These are phyloP conservation scores for Triglochin maritima DNA, from an alignment of 106 monocot genomes.

Conservation along the genomic window DNA sequence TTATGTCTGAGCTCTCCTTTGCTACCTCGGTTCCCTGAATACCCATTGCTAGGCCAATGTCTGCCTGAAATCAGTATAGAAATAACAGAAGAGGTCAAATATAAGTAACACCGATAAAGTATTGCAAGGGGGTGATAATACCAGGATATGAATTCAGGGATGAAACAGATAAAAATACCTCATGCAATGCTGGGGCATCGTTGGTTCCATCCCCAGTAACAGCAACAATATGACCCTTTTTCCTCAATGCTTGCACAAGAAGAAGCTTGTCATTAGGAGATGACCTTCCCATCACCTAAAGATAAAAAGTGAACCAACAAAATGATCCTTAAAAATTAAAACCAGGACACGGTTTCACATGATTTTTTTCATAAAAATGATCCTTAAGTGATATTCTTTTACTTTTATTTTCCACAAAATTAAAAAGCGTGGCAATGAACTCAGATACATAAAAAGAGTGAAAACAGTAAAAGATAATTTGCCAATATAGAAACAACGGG, in stretches of 20 bases:
- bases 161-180: conserved; percentile 24
- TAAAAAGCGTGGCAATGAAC: too few relatives aligned
- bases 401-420: too few relatives aligned
- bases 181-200: conserved; percentile 85
- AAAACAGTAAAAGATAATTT: too few relatives aligned
- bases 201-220: conserved; percentile 96
- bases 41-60: conserved; percentile 85
- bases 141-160: background rate
- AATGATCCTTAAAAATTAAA: background rate
- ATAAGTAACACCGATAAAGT: background rate
- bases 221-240: conserved; percentile 62
- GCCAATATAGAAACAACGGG: too few relatives aligned
- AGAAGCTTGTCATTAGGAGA: conserved; percentile 88
- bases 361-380: too few relatives aligned
- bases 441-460: too few relatives aligned
- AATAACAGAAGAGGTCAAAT: background rate
- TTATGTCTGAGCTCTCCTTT: conserved; percentile 76
- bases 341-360: background rate
- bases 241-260: conserved; percentile 62
- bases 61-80: conserved; percentile 39
- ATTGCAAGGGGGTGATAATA: background rate
- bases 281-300: conserved; percentile 84
- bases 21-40: conserved; percentile 84
- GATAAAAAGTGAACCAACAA: background rate
- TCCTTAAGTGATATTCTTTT: too few relatives aligned